A percentile compares a stretch with the other conserved stretches of the same genome.
phyloP scores from a whole-genome alignment of 2,329 filamentous ascomycete genomes.

The Penicillium sp. region DNA sequence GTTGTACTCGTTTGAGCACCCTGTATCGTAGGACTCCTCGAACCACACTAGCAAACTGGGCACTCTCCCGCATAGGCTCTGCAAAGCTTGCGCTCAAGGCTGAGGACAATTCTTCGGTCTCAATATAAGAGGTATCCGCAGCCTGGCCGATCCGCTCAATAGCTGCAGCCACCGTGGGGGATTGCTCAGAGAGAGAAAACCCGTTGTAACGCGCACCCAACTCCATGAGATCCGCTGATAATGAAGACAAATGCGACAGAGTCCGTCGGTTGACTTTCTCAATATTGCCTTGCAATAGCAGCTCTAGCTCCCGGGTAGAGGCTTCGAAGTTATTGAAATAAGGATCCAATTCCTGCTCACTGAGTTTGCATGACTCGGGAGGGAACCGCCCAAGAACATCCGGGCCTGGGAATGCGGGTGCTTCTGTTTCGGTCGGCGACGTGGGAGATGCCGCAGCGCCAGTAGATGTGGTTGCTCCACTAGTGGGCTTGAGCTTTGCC shows the following conservation, averaged over 20 bases:
- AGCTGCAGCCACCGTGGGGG: constrained; percentile 79
- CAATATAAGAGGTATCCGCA: constrained; percentile 92
- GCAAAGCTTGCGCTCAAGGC: constrained; percentile 91
- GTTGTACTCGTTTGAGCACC: constrained; percentile 89
- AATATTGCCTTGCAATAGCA: constrained; percentile 84
- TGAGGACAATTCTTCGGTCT: constrained; percentile 83
- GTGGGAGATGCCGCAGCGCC: constrained; percentile 20
- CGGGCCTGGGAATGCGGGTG: constrained; percentile 55
- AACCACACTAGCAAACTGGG: constrained; percentile 94
- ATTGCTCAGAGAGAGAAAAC: constrained; percentile 91
- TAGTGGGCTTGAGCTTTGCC: constrained; percentile 69
- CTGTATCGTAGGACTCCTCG: constrained; percentile 83
- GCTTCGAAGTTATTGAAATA: constrained; percentile 94
- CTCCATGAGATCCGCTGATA: constrained; percentile 86
- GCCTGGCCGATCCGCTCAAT: constrained; percentile 95
- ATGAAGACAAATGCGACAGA: constrained; percentile 74
- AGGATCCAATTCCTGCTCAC: constrained; percentile 86
- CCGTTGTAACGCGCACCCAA: constrained; percentile 94
- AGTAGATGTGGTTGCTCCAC: constrained; percentile 50
- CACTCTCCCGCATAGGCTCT: constrained; percentile 95
- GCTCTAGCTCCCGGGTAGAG: constrained; percentile 86
- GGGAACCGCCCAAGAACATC: constrained; percentile 78
- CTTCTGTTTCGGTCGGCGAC: constrained; percentile 53
- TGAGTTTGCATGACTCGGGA: constrained; percentile 68
- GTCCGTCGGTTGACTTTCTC: constrained; percentile 94